Evolutionary conservation across 139 green algal species (phyloP).

Genomic region (Coelastrella sp.): DNA sequence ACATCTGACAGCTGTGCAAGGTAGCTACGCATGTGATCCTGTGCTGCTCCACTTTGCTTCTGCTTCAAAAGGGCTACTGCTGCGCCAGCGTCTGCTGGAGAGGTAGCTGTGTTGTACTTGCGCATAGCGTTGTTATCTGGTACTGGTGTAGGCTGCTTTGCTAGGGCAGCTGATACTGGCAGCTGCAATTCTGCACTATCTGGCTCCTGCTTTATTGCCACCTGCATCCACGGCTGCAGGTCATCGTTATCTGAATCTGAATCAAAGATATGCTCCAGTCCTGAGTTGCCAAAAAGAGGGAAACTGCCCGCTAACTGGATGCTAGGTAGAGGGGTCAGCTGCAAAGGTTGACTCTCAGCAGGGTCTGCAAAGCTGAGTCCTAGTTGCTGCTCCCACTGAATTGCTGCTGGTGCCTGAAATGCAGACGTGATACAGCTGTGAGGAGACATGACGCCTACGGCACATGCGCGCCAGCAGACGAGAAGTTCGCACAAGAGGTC

Average conservation of each 20-base stretch:
- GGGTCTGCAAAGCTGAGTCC: not conserved
- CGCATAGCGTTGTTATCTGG: not conserved
- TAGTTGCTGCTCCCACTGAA: conserved; percentile 1
- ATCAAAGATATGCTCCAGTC: not conserved
- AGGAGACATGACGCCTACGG: not conserved
- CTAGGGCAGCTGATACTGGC: not conserved
- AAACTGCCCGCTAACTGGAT: not conserved
- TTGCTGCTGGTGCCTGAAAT: not conserved
- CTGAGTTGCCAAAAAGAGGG: not conserved
- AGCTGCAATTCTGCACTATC: not conserved
- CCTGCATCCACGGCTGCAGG: not conserved
- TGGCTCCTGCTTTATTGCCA: not conserved
- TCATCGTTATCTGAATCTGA: not conserved
- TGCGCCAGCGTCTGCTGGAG: not conserved
- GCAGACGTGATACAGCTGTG: not conserved
- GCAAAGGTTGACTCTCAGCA: not conserved
- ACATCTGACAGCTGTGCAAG: conserved; percentile 3
- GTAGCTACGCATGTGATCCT: conserved; percentile 4
- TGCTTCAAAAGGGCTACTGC: not conserved
- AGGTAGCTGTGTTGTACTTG: not conserved
- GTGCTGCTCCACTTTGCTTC: not conserved
- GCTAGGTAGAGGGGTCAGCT: not conserved
- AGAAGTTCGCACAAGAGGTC: not conserved
- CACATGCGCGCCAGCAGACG: not conserved
- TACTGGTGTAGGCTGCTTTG: not conserved